Evolutionary conservation across 768 basidiomycete genomes (phyloP).

Genomic region (Lactifluus piperatus): DNA sequence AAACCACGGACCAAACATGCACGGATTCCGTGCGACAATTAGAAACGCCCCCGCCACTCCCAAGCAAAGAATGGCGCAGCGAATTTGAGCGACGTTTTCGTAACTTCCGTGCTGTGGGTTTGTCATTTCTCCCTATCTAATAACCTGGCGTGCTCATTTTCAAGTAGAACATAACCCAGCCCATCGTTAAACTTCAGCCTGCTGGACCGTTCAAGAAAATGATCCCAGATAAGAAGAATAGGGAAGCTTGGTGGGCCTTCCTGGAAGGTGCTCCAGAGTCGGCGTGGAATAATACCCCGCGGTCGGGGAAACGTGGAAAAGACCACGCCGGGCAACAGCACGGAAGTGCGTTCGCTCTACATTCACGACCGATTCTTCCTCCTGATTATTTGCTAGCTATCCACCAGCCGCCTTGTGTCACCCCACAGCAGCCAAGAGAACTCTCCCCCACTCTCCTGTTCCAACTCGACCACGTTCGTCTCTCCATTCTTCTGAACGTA

Average conservation of each 20-base stretch:
- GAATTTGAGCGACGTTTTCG: constrained; percentile 49
- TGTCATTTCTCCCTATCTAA: background rate
- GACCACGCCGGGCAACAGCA: background rate
- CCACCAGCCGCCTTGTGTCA: background rate
- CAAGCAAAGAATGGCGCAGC: constrained; percentile 59
- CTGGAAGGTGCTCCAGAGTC: constrained; percentile 58
- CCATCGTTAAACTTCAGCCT: constrained; percentile 41
- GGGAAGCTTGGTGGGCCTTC: constrained; percentile 77
- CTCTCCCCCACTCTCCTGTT: constrained; percentile 49
- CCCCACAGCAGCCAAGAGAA: constrained; percentile 27
- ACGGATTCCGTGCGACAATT: constrained; percentile 19
- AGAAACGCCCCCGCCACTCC: constrained; percentile 34
- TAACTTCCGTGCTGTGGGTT: constrained; percentile 53
- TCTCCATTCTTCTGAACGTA: background rate
- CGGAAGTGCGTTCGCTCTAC: constrained; percentile 15
- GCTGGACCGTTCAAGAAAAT: constrained; percentile 28
- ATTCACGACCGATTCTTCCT: background rate
- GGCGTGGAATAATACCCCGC: constrained; percentile 55
- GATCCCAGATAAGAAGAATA: constrained; percentile 63
- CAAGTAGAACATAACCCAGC: constrained; percentile 56
- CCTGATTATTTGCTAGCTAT: background rate
- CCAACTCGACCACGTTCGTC: constrained; percentile 58
- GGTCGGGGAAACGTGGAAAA: constrained; percentile 28
- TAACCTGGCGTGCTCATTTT: background rate
- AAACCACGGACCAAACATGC: constrained; percentile 13